These are phyloP conservation scores for Cystobasidium sp. DNA, from an alignment of 1,284 basidiomycete species.

Conservation along the genomic window DNA sequence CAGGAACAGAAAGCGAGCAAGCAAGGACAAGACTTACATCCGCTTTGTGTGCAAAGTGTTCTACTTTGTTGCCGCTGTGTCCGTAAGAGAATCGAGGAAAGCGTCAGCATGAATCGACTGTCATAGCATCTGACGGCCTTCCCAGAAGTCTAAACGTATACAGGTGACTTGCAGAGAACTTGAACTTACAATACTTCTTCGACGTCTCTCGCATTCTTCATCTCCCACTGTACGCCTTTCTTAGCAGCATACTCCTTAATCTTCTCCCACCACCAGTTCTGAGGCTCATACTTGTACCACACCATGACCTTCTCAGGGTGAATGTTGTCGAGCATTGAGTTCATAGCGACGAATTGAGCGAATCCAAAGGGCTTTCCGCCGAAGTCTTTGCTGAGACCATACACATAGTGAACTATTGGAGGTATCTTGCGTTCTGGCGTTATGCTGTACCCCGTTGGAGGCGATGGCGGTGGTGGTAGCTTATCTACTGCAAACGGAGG, in stretches of 20 bases:
- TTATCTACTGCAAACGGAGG: constrained; percentile 19
- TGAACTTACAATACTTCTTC: constrained; percentile 43
- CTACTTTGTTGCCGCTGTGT: constrained; percentile 51
- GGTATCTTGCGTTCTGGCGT: constrained; percentile 44
- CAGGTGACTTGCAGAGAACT: neutral
- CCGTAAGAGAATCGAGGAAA: neutral
- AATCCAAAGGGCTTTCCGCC: constrained; percentile 42
- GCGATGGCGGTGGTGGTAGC: constrained; percentile 19
- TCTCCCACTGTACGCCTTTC: constrained; percentile 38
- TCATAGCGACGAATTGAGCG: constrained; percentile 34
- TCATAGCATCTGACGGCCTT: neutral
- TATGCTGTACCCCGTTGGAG: constrained; percentile 9
- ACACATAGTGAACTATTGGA: constrained; percentile 42
- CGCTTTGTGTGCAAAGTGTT: constrained; percentile 58
- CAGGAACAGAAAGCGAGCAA: neutral
- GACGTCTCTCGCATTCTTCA: constrained; percentile 47
- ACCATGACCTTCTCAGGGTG: constrained; percentile 39
- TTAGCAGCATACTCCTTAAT: constrained; percentile 32
- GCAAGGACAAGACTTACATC: constrained; percentile 49
- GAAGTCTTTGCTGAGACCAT: constrained; percentile 40
- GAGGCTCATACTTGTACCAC: constrained; percentile 33
- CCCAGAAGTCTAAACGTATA: neutral
- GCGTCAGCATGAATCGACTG: neutral
- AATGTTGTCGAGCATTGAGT: constrained; percentile 27
- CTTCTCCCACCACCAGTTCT: constrained; percentile 39